Conservation (phyloP, 257 asterid genomes). For the Salvia rosmarinus region DNA sequence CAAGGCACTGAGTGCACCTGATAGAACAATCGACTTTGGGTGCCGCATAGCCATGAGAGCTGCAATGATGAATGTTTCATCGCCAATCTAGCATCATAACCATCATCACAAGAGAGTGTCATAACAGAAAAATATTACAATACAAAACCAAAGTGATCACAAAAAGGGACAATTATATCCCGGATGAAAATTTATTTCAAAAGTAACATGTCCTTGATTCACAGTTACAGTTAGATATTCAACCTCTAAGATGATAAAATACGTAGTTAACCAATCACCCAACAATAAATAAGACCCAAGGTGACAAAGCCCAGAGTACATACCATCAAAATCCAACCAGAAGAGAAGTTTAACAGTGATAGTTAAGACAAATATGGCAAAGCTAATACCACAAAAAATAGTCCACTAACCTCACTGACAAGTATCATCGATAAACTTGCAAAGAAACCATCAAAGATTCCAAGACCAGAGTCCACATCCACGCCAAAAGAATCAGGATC, state of each 20-base stretch:
- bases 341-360: neutral
- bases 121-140: constrained; percentile 23
- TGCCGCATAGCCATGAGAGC: constrained; percentile 99
- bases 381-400: neutral
- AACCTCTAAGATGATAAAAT: constrained; percentile 1
- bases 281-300: neutral
- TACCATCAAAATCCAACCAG: constrained; percentile 15
- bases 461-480: constrained; percentile 76
- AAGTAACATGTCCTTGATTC: too few relatives aligned
- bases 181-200: constrained; percentile 8
- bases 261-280: constrained; percentile 13
- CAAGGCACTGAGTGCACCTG: constrained; percentile 97
- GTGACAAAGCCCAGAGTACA: neutral
- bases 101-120: constrained; percentile 21
- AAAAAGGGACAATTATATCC: constrained; percentile 22
- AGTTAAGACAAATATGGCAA: constrained; percentile 9
- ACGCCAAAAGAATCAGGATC: constrained; percentile 53
- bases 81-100: constrained; percentile 71
- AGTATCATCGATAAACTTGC: constrained; percentile 94
- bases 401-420: constrained; percentile 82
- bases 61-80: constrained; percentile 94
- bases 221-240: constrained; percentile 16
- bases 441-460: constrained; percentile 79
- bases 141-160: constrained; percentile 13
- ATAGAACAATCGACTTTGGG: constrained; percentile 89